Evolutionary conservation across 768 basidiomycete genomes (phyloP).

Genomic region (Suillus americanus): DNA sequence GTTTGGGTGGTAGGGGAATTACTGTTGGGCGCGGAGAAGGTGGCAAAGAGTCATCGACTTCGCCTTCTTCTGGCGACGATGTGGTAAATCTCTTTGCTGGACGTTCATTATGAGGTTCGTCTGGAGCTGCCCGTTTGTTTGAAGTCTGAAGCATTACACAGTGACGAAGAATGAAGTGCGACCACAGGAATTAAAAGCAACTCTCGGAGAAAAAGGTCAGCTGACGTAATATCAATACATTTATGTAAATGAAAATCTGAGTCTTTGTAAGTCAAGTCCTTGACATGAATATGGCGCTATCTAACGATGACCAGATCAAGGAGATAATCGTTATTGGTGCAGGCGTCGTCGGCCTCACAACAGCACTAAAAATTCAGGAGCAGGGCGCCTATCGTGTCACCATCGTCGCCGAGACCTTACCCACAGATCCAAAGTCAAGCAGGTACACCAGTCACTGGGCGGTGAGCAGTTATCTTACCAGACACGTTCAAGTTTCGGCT

Average conservation of each 20-base stretch:
- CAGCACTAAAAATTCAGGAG: constrained; percentile 70
- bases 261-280: neutral
- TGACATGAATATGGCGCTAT: neutral
- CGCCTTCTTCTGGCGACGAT: constrained; percentile 78
- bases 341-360: constrained; percentile 77
- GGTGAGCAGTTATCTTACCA: constrained; percentile 39
- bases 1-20: constrained; percentile 34
- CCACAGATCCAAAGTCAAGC: constrained; percentile 71
- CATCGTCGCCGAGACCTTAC: constrained; percentile 69
- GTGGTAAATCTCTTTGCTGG: constrained; percentile 56
- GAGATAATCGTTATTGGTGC: constrained; percentile 41
- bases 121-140: constrained; percentile 59
- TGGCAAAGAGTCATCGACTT: constrained; percentile 60
- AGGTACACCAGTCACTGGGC: constrained; percentile 84
- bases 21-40: constrained; percentile 16
- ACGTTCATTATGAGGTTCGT: constrained; percentile 48
- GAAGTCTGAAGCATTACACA: constrained; percentile 18
- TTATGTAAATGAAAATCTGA: neutral
- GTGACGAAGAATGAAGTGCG: neutral
- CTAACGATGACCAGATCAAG: constrained; percentile 12
- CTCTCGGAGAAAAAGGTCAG: constrained; percentile 11
- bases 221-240: constrained; percentile 11
- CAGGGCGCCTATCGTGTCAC: constrained; percentile 61
- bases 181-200: neutral
- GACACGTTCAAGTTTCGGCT: neutral